These are phyloP conservation scores for Micromonas commoda DNA, from an alignment of 139 green algal species.

Conservation along the genomic window DNA sequence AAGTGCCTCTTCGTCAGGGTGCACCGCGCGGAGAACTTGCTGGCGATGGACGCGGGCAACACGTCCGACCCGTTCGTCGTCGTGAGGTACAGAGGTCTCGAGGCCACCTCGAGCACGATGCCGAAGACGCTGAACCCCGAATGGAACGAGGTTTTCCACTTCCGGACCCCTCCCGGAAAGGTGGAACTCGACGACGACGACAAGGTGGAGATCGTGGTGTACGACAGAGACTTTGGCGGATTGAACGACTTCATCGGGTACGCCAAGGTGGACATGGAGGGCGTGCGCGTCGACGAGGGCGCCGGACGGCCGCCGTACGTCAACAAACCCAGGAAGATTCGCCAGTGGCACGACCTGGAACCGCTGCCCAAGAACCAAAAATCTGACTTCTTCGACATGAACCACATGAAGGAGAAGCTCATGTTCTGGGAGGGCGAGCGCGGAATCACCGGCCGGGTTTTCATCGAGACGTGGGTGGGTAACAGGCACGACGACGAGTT, in stretches of 20 bases:
- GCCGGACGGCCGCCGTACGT: not conserved
- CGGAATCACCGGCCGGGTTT: not conserved
- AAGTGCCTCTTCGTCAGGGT: not conserved
- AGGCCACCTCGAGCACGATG: not conserved
- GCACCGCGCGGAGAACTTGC: not conserved
- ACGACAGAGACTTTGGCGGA: not conserved
- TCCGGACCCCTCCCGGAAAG: not conserved
- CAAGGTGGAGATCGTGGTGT: constrained; percentile 3
- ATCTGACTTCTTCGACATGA: constrained; percentile 5
- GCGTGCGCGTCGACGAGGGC: not conserved
- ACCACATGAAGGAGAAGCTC: constrained; percentile 18
- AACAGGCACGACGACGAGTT: constrained; percentile 5
- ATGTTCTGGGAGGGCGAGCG: constrained; percentile 24
- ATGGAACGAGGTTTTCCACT: constrained; percentile 9
- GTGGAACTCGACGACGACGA: not conserved
- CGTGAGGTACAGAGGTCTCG: not conserved
- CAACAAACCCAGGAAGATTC: not conserved
- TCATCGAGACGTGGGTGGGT: constrained; percentile 4
- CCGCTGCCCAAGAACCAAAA: not conserved
- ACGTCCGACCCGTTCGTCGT: constrained; percentile 9
- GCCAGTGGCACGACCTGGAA: not conserved
- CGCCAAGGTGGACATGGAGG: constrained; percentile 6
- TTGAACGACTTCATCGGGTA: constrained; percentile 25
- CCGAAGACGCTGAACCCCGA: constrained; percentile 7
- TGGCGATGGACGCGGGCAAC: constrained; percentile 11